Conservation (phyloP, 2,329 filamentous ascomycete species). For the Pseudogymnoascus sp. region DNA sequence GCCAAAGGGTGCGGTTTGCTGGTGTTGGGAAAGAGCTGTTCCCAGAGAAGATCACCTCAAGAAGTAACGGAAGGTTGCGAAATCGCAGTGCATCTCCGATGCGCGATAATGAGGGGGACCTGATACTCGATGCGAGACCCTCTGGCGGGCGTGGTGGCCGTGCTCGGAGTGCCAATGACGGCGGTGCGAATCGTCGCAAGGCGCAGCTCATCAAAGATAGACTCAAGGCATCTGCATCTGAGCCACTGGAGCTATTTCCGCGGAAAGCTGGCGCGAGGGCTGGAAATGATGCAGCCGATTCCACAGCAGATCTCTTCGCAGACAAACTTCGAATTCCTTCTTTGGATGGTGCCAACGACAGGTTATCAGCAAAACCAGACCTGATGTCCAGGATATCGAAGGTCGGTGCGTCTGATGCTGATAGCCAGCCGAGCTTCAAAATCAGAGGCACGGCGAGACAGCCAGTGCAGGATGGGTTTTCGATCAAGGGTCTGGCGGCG, state of each 20-base stretch:
- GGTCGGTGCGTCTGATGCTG: constrained; percentile 14
- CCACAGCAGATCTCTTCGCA: constrained; percentile 44
- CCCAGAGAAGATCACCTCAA: constrained; percentile 31
- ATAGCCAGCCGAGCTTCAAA: constrained; percentile 39
- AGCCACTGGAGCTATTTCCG: constrained; percentile 49
- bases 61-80: constrained; percentile 26
- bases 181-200: constrained; percentile 35
- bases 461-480: constrained; percentile 43
- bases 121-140: constrained; percentile 13
- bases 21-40: constrained; percentile 53
- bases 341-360: constrained; percentile 36
- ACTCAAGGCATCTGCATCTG: constrained; percentile 19
- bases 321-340: constrained; percentile 42
- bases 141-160: constrained; percentile 15
- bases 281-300: constrained; percentile 46
- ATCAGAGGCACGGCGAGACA: constrained; percentile 53
- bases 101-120: constrained; percentile 30
- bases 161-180: constrained; percentile 18
- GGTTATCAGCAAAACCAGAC: constrained; percentile 14
- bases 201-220: constrained; percentile 36
- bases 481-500: constrained; percentile 62
- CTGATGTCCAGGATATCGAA: constrained; percentile 21
- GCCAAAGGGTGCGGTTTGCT: constrained; percentile 13
- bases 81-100: constrained; percentile 29
- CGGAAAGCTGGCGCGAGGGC: constrained; percentile 37